Evolutionary conservation across 805 yeast genomes (phyloP), one percentile per base, ranked within the genome.

Genomic region (Metschnikowia henanensis): DNA sequence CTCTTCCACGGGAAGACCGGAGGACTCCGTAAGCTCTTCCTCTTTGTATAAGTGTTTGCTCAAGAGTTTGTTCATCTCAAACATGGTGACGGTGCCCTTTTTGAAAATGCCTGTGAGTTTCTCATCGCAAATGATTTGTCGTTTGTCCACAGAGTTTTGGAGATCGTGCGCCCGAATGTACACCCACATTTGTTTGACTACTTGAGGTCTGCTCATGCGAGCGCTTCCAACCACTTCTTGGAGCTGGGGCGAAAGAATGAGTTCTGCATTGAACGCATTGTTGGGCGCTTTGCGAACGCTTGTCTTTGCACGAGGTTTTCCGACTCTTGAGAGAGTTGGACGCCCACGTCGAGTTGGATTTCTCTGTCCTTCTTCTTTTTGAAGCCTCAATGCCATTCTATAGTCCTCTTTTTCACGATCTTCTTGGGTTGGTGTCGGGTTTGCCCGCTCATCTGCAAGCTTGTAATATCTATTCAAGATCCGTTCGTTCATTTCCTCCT

Each of bases 161-260:
- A 87, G 62, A 22, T 76, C 61, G 46, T 84, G 58, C 9, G 60
- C 76, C 53, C 81, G 83, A 44, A 88, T 84, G 60, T 88, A 79
- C 12, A 70, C 75, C 95, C 95, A 87, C 5, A 86, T 59, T 35
- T 62, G 62, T 49, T 84, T 84, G 8, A 85, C 90, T 15, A 84
- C 81, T 57, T 83, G 83, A 0, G 92, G 81, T 52, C 95, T 66
- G 3, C 91, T 73, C 33, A 79, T 56, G 42, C 64, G 71, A 2
- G 58, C 58, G 2, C 37, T 46, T 0, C 71, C 72, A 7, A 87
- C 57, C 13, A 87, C 59, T 3, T 59, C 70, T 38, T 72, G 69
- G 25, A 87, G 68, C 30, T 73, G 75, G 2, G 75, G 69, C 23
- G 85, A 78, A 19, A 85, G 59, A 8, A 61, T 60, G 61, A 73